phyloP scores from a whole-genome alignment of 2,329 filamentous ascomycete species.

The Verticillium dahliae region DNA sequence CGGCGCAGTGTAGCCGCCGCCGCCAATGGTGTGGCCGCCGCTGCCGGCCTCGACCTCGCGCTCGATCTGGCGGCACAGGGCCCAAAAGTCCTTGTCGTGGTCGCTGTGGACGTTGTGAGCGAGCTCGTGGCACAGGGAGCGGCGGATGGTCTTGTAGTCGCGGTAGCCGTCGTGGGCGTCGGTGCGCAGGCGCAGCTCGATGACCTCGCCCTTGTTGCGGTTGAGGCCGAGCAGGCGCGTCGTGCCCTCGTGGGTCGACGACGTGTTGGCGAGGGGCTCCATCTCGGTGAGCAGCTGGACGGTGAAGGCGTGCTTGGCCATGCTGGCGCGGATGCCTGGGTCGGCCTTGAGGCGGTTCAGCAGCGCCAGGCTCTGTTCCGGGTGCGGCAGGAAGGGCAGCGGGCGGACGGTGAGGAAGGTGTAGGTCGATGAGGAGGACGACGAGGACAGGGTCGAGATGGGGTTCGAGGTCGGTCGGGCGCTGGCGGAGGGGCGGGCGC shows the following conservation, averaged over 20 bases:
- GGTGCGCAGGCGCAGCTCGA: conserved; percentile 84
- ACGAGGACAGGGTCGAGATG: conserved; percentile 30
- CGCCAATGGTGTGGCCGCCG: conserved; percentile 61
- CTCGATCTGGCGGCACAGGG: conserved; percentile 81
- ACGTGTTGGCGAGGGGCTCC: conserved; percentile 79
- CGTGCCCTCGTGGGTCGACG: conserved; percentile 61
- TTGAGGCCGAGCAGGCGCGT: conserved; percentile 80
- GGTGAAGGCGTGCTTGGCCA: conserved; percentile 77
- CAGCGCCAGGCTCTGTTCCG: conserved; percentile 63
- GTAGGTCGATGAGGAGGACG: conserved; percentile 51
- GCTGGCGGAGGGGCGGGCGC: conserved; percentile 20
- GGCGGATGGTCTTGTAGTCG: conserved; percentile 85
- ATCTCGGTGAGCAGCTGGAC: conserved; percentile 91
- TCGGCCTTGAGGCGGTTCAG: conserved; percentile 74
- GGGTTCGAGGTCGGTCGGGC: conserved; percentile 27
- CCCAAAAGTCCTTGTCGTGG: conserved; percentile 87
- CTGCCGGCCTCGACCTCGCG: conserved; percentile 74
- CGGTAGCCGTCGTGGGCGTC: conserved; percentile 92
- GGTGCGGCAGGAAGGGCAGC: conserved; percentile 69
- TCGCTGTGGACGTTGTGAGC: conserved; percentile 83
- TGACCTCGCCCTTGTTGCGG: conserved; percentile 79
- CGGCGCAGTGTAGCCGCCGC: conserved; percentile 61
- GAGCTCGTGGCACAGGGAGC: conserved; percentile 90
- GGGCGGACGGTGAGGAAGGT: conserved; percentile 76
- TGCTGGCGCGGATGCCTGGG: conserved; percentile 74